These are phyloP conservation scores for Saccharomycopsis hybrid DNA, from an alignment of 1,139 yeast genomes.

Conservation along the genomic window DNA sequence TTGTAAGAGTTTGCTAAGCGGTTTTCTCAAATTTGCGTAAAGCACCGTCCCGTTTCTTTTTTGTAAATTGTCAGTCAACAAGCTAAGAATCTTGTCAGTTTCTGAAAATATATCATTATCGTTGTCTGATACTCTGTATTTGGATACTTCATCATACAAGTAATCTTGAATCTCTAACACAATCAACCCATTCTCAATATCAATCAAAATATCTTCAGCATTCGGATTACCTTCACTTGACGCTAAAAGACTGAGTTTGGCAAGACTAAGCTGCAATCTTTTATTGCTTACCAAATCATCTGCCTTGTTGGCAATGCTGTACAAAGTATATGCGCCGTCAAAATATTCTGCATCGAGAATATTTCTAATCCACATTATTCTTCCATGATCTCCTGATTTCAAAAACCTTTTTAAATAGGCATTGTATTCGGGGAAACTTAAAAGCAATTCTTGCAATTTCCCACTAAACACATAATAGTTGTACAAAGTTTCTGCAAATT, in stretches of 20 bases:
- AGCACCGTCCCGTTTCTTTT: slow-evolving; percentile 20
- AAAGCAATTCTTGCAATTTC: slow-evolving; percentile 47
- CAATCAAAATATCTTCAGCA: slow-evolving; percentile 30
- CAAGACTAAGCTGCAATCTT: slow-evolving; percentile 59
- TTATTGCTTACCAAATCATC: slow-evolving; percentile 42
- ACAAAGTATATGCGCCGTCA: slow-evolving; percentile 45
- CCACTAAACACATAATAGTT: slow-evolving; percentile 50
- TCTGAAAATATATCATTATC: slow-evolving; percentile 24
- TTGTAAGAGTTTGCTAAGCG: slow-evolving; percentile 32
- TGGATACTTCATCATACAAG: slow-evolving; percentile 32
- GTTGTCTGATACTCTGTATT: slow-evolving; percentile 25
- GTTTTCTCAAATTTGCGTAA: slow-evolving; percentile 22
- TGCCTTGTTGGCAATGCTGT: slow-evolving; percentile 35
- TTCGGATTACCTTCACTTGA: slow-evolving; percentile 20
- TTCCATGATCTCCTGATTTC: slow-evolving; percentile 37
- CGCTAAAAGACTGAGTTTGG: slow-evolving; percentile 48
- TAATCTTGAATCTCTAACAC: slow-evolving; percentile 43
- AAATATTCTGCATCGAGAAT: slow-evolving; percentile 45
- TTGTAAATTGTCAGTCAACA: slow-evolving; percentile 22
- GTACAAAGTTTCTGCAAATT: slow-evolving; percentile 63
- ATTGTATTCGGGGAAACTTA: slow-evolving; percentile 42
- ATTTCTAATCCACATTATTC: slow-evolving; percentile 71
- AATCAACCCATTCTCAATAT: slow-evolving; percentile 44
- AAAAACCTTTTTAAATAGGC: slow-evolving; percentile 49
- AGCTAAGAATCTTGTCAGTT: slow-evolving; percentile 18